Base-by-base conservation (phyloP, 2,329 filamentous ascomycete species). In the Phyllosticta citriasiana region DNA sequence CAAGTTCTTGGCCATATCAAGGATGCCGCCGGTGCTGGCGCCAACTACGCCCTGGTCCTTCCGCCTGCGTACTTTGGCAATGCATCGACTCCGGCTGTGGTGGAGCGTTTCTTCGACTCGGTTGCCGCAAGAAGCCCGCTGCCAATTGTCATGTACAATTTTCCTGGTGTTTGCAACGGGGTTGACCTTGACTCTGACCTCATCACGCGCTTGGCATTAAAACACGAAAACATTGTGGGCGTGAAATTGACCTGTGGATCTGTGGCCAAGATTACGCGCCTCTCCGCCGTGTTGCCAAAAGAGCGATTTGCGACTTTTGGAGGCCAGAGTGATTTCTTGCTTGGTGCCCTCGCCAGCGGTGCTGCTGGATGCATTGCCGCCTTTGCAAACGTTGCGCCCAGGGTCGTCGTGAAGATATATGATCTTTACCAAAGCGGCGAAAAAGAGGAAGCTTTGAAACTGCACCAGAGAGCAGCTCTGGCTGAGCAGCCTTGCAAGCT, bases 231-330 rank as follows among this genome's bases (percentile, higher is more conserved):
- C 65, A 87, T 89, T 65, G 82, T 88, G 57, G 87, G 85, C 30
- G 83, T 85, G 58, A 89, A 89, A 76, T 75, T 89, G 60, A 89
- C 87, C 2, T 89, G 87, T 68, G 87, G 86, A n/a, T 85, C 84
- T 66, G 88, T 88, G 33, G 87, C 85, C 62, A 90, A 90, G 73
- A 80, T 90, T 56, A 83, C 84, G 3, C 79, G 87, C 8, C 79
- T 91, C 3, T 77, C 79, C 0, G 78, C 80, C 1, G 72, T 74
- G 25, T 74, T 81, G 62, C 71, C 79, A 0, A 72, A 80, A 0
- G 77, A 81, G 2, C 71, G 79, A 10, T 91, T 91, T 68, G 82
- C 86, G 1, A 82, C 84, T 0, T 90, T 84, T 67, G 87, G 86
- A 0, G 88, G 88, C 0, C 87, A 91, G 74, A 84, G 83, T 1